Base-by-base conservation (phyloP, 1,139 yeast genomes). In the Nematodospora anomalae region DNA sequence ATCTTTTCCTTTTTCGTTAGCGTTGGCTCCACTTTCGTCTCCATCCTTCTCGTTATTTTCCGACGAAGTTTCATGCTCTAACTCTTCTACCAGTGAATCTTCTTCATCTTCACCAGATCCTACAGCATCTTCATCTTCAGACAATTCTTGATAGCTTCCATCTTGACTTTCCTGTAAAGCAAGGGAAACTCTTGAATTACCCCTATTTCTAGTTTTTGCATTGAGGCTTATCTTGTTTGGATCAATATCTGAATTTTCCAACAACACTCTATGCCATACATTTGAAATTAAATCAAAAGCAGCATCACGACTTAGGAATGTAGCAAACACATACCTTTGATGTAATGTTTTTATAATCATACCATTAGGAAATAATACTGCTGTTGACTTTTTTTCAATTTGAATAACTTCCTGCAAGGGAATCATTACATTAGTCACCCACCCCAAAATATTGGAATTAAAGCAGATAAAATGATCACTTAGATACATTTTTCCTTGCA, bases 361-460 rank as follows among this genome's bases (percentile, higher is more conserved):
- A 3, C 88, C 89, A 53, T 83, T 84, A 9, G 89, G 90, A 44
- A 84, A 82, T 16, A 84, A 64, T 2, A 79, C 84, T 0, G 89
- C 88, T 0, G 90, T 83, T 4, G 80, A 74, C 50, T 77, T 79
- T 57, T 83, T 83, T 50, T 82, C 89, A 30, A 84, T 74, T 49
- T 80, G 83, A 14, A 82, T 76, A 28, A 84, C 80, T 48, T 83
- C 89, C 42, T 74, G 79, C 35, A 83, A 66, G 1, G 89, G 85
- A 6, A 84, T 76, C n/a, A 73, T 57, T 20, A 83, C 55, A 44
- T 79, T 77, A 6, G 89, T 83, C 1, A 80, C 82, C 77, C 87
- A 79, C 0, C 92, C 92, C 38, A 84, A 62, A 38, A 84, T 80
- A 47, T 83, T 83, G 0, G 89, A 80, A 46, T 81, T 82, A 60